phyloP scores from a whole-genome alignment of 352 stramenopile genomes.

The Pythium oligandrum region DNA sequence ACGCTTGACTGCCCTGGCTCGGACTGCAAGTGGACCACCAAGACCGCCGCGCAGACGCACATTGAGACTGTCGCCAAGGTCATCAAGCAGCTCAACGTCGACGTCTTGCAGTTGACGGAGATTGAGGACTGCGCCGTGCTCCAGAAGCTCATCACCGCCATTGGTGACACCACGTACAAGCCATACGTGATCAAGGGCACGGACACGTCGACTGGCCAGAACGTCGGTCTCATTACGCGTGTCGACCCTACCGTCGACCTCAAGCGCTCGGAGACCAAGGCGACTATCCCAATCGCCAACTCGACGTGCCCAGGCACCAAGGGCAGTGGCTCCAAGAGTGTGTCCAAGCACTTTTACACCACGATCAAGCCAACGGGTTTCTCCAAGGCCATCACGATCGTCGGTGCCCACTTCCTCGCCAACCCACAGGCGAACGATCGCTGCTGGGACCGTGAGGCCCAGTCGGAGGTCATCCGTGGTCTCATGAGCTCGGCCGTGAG shows the following conservation, averaged over 20 bases:
- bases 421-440: constrained; percentile 29
- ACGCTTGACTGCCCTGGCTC: constrained; percentile 36
- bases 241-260: constrained; percentile 50
- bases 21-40: constrained; percentile 50
- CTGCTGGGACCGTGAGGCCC: constrained; percentile 23
- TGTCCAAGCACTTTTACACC: constrained; percentile 73
- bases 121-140: constrained; percentile 56
- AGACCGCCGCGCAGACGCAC: constrained; percentile 34
- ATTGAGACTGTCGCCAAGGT: constrained; percentile 45
- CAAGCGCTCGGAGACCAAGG: constrained; percentile 28
- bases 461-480: constrained; percentile 18
- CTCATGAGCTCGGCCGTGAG: constrained; percentile 4
- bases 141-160: constrained; percentile 27
- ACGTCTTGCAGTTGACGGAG: constrained; percentile 68
- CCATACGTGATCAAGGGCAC: constrained; percentile 54
- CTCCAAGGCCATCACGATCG: constrained; percentile 59
- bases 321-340: constrained; percentile 37
- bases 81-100: constrained; percentile 43
- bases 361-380: constrained; percentile 60
- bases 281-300: constrained; percentile 37
- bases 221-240: constrained; percentile 56
- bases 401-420: constrained; percentile 60
- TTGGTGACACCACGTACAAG: constrained; percentile 54
- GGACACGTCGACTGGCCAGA: constrained; percentile 65
- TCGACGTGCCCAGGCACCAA: constrained; percentile 42